Evolutionary conservation across 2,329 filamentous ascomycete genomes (phyloP).

Genomic region (Fusarium nygamai): DNA sequence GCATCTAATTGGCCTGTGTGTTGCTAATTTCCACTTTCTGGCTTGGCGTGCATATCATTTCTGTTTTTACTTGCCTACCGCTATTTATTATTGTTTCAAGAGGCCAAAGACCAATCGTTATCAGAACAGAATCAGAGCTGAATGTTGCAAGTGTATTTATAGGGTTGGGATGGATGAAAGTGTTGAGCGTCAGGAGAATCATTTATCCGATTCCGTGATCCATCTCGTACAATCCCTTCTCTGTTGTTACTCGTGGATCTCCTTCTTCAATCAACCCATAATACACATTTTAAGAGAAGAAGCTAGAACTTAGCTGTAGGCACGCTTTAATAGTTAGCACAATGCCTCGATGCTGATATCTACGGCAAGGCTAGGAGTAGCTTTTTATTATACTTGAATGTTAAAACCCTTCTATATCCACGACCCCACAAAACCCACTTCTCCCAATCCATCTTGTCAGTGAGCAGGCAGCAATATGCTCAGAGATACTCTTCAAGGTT

Average conservation of each 20-base stretch:
- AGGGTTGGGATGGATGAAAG: not conserved
- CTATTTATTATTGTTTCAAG: not conserved
- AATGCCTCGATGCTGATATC: not conserved
- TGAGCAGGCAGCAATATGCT: not conserved
- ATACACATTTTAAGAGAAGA: accelerated
- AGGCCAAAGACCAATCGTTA: not conserved
- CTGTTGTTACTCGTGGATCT: not conserved
- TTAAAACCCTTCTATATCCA: not conserved
- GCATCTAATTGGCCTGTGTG: not conserved
- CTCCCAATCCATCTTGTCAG: not conserved
- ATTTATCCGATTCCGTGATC: not conserved
- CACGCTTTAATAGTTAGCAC: accelerated
- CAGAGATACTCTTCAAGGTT: not conserved
- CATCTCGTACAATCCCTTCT: too few relatives aligned
- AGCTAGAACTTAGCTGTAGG: not conserved
- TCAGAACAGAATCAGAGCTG: not conserved
- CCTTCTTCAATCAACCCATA: not conserved
- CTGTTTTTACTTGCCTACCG: not conserved
- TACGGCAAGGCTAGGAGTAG: too few relatives aligned
- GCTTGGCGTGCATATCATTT: not conserved
- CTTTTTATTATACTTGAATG: accelerated
- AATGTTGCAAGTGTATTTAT: not conserved
- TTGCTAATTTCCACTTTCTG: not conserved
- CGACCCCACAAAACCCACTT: not conserved
- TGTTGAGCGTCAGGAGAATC: accelerated